phyloP scores from a whole-genome alignment of 495 filamentous ascomycete genomes.

The Annulohypoxylon moriforme region DNA sequence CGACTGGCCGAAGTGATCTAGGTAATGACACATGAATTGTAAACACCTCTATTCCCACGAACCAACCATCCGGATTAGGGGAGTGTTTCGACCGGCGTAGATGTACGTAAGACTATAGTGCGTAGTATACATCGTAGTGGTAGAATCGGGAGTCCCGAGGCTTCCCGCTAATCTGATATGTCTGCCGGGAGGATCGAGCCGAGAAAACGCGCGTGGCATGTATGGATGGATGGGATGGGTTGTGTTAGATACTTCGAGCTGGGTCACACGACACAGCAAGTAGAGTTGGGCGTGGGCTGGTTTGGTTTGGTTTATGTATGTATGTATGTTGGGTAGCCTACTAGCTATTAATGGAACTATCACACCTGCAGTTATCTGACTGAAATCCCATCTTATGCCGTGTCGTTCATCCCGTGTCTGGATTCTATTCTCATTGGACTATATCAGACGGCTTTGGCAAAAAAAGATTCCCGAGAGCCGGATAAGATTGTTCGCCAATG shows the following conservation, averaged over 20 bases:
- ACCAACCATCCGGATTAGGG: not conserved
- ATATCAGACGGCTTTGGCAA: not conserved
- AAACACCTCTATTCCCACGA: not conserved
- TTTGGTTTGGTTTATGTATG: not conserved
- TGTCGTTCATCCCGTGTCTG: not conserved
- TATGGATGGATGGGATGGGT: not conserved
- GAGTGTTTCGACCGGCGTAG: conserved; percentile 1
- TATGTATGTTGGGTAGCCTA: not conserved
- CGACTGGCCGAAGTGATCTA: not conserved
- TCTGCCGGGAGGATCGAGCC: not conserved
- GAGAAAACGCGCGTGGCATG: not conserved
- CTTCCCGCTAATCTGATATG: conserved; percentile 5
- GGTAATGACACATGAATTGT: conserved; percentile 14
- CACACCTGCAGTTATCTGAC: conserved; percentile 1
- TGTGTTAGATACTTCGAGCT: not conserved
- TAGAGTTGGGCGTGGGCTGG: not conserved
- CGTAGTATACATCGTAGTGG: not conserved
- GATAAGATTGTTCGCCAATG: not conserved
- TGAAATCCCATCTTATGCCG: not conserved
- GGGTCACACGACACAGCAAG: not conserved
- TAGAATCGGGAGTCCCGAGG: not conserved
- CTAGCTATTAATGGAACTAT: conserved; percentile 1
- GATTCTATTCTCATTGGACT: not conserved
- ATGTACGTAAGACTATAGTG: conserved; percentile 9
- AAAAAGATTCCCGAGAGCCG: not conserved